Conservation (phyloP, 768 basidiomycete genomes). For the Pisolithus orientalis region DNA sequence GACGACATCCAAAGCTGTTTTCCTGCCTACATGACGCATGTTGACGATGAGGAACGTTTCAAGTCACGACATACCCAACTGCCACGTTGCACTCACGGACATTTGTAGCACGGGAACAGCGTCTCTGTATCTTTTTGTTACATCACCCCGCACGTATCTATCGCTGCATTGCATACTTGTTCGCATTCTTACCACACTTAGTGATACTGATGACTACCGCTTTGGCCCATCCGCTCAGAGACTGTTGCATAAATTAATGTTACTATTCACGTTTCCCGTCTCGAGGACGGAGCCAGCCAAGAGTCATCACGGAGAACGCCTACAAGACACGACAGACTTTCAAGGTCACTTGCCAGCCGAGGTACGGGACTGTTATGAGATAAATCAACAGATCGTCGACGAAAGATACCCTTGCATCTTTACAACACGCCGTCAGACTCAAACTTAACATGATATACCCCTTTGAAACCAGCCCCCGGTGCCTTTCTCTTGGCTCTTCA, state of each 20-base stretch:
- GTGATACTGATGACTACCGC: slow-evolving; percentile 15
- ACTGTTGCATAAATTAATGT: slow-evolving; percentile 24
- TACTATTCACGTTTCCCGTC: slow-evolving; percentile 13
- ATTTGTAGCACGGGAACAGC: slow-evolving; percentile 10
- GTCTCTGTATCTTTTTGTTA: slow-evolving; percentile 19
- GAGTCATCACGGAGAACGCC: not conserved
- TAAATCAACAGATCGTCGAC: too few relatives aligned
- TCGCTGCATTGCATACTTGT: slow-evolving; percentile 16
- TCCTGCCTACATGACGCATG: slow-evolving; percentile 50
- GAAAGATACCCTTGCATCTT: too few relatives aligned
- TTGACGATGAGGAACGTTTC: not conserved
- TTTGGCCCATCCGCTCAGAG: slow-evolving; percentile 2
- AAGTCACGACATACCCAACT: slow-evolving; percentile 2
- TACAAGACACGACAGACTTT: too few relatives aligned
- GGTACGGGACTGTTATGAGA: too few relatives aligned
- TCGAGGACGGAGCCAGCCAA: not conserved
- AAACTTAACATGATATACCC: too few relatives aligned
- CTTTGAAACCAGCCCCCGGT: too few relatives aligned
- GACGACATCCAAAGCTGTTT: slow-evolving; percentile 37
- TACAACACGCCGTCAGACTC: too few relatives aligned
- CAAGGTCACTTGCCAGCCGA: too few relatives aligned
- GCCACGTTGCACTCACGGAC: slow-evolving; percentile 3
- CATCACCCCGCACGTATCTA: slow-evolving; percentile 24
- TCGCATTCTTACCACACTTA: slow-evolving; percentile 1
- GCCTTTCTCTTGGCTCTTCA: too few relatives aligned